These are phyloP conservation scores for Aspergillus fumigatus DNA, from an alignment of 2,329 filamentous ascomycete species.

Conservation along the genomic window DNA sequence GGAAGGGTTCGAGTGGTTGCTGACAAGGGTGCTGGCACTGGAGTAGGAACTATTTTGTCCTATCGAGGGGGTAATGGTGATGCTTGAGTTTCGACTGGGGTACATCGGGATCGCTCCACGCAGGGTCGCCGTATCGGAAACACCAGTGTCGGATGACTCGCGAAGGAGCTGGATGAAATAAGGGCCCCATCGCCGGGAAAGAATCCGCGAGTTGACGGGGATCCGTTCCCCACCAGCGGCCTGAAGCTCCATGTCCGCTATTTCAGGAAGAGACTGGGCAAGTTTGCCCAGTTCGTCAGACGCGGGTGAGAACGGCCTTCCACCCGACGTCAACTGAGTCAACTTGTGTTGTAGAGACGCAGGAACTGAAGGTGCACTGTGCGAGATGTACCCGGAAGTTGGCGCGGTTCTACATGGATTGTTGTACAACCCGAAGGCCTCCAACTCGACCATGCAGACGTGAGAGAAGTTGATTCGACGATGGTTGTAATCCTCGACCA, in stretches of 20 bases:
- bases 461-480: slow-evolving; percentile 96
- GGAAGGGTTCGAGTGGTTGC: slow-evolving; percentile 26
- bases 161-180: slow-evolving; percentile 91
- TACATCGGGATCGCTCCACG: slow-evolving; percentile 57
- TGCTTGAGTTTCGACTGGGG: slow-evolving; percentile 69
- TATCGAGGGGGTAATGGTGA: slow-evolving; percentile 70
- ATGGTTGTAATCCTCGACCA: slow-evolving; percentile 98
- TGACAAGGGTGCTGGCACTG: slow-evolving; percentile 39
- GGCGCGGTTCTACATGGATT: slow-evolving; percentile 78
- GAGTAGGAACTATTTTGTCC: slow-evolving; percentile 40
- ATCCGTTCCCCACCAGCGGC: slow-evolving; percentile 88
- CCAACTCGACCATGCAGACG: slow-evolving; percentile 92
- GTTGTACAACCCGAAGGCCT: slow-evolving; percentile 95
- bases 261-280: slow-evolving; percentile 72
- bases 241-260: slow-evolving; percentile 94
- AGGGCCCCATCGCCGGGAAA: slow-evolving; percentile 85
- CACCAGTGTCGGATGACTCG: slow-evolving; percentile 70
- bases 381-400: slow-evolving; percentile 77
- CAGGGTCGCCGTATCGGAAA: slow-evolving; percentile 67
- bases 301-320: slow-evolving; percentile 68
- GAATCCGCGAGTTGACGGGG: slow-evolving; percentile 84
- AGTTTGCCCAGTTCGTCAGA: slow-evolving; percentile 83
- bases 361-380: slow-evolving; percentile 66
- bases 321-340: slow-evolving; percentile 60
- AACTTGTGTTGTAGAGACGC: slow-evolving; percentile 49